phyloP scores from a whole-genome alignment of 1,284 basidiomycete genomes.

The Sparassis latifolia region DNA sequence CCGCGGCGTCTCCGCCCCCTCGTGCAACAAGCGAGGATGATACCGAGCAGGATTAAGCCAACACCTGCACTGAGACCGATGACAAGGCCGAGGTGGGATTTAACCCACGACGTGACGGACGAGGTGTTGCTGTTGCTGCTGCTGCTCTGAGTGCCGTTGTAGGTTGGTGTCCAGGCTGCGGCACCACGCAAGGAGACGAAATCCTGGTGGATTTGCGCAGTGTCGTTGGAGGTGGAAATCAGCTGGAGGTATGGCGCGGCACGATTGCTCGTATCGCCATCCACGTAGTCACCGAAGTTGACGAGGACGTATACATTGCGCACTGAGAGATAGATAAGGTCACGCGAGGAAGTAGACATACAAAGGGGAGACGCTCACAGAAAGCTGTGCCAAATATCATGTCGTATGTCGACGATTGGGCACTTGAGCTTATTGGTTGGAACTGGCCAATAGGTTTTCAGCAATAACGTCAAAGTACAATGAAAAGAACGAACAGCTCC shows the following conservation, averaged over 20 bases:
- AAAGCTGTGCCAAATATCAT: constrained; percentile 29
- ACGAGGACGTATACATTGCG: constrained; percentile 29
- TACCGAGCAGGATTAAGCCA: constrained; percentile 15
- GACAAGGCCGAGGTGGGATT: constrained; percentile 18
- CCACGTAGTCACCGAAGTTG: constrained; percentile 32
- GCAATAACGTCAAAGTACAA: neutral
- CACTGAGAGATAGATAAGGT: constrained; percentile 16
- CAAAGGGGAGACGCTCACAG: constrained; percentile 16
- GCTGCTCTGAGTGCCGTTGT: neutral
- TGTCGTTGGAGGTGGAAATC: constrained; percentile 24
- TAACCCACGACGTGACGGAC: constrained; percentile 9
- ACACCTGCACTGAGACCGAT: constrained; percentile 18
- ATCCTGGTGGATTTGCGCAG: constrained; percentile 23
- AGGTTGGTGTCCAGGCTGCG: constrained; percentile 12
- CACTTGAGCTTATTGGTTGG: constrained; percentile 17
- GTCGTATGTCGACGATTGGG: constrained; percentile 18
- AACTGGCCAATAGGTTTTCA: constrained; percentile 12
- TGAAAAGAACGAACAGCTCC: constrained; percentile 15
- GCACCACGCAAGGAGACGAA: constrained; percentile 24
- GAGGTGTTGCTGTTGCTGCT: neutral
- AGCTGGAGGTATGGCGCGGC: constrained; percentile 28
- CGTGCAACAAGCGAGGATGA: neutral
- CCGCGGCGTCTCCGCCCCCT: constrained; percentile 3
- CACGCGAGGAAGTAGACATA: neutral
- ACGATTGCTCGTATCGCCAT: constrained; percentile 17